Evolutionary conservation across 352 stramenopile species (phyloP).

Genomic region (Globisporangium yorkense): DNA sequence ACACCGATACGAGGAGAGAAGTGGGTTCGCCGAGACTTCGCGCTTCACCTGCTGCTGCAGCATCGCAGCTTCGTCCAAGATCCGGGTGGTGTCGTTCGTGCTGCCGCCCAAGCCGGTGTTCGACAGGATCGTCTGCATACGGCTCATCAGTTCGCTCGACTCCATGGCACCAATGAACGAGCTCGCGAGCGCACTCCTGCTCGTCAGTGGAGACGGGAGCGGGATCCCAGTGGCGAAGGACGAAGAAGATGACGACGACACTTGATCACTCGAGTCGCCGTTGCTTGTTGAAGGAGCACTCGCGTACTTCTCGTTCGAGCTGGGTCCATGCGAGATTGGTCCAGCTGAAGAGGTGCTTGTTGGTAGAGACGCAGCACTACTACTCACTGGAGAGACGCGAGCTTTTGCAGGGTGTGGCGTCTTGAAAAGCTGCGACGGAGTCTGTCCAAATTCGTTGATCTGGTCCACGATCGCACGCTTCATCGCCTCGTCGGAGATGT

Average conservation of each 20-base stretch:
- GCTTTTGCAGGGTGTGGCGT: constrained; percentile 59
- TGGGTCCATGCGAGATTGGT: neutral
- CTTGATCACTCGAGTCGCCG: neutral
- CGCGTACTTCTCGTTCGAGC: neutral
- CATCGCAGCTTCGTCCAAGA: constrained; percentile 43
- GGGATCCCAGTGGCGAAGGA: neutral
- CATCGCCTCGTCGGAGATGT: constrained; percentile 48
- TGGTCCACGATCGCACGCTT: constrained; percentile 90
- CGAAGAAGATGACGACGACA: constrained; percentile 6
- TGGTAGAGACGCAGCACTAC: neutral
- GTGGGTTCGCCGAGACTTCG: constrained; percentile 33
- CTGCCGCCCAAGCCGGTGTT: constrained; percentile 21
- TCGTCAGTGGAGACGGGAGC: constrained; percentile 19
- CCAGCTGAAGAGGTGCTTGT: neutral
- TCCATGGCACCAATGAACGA: constrained; percentile 50
- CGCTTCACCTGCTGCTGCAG: constrained; percentile 49
- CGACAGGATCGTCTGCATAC: constrained; percentile 67
- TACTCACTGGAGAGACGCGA: neutral
- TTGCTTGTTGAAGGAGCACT: neutral
- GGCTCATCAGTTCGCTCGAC: constrained; percentile 52
- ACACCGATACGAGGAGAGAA: constrained; percentile 38
- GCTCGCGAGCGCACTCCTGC: constrained; percentile 29
- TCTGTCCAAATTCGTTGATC: constrained; percentile 98
- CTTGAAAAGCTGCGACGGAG: constrained; percentile 92
- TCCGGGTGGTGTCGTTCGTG: constrained; percentile 21